These are phyloP conservation scores for Penicillium diatomitis DNA, from an alignment of 495 filamentous ascomycete species.

Conservation along the genomic window DNA sequence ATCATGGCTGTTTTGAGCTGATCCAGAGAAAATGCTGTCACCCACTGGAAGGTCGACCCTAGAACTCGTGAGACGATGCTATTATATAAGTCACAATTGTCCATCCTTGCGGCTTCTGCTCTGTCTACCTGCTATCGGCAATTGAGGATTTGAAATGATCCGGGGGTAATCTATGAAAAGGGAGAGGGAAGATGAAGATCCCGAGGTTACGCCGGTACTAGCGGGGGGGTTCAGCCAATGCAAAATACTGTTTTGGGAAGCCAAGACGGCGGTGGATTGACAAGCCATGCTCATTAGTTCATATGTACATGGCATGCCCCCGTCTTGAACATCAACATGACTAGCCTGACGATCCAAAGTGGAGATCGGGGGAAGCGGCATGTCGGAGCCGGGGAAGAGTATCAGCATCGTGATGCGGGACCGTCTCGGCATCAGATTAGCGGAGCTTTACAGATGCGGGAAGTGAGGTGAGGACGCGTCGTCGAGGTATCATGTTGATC, in stretches of 20 bases:
- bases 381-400: background rate
- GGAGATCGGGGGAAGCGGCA: slow-evolving; percentile 1
- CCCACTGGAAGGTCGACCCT: background rate
- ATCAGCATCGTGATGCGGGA: no score
- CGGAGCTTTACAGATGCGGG: slow-evolving; percentile 12
- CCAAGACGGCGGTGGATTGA: no score
- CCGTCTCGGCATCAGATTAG: no score
- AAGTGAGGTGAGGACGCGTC: no score
- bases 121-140: slow-evolving; percentile 5
- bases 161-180: background rate
- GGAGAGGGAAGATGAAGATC: background rate
- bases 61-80: background rate
- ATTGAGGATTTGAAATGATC: slow-evolving; percentile 1
- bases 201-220: slow-evolving; percentile 8
- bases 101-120: no score
- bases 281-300: no score
- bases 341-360: background rate
- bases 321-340: no score
- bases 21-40: background rate
- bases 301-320: no score
- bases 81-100: no score
- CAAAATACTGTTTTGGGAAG: no score
- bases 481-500: no score
- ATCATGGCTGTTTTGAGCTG: slow-evolving; percentile 1
- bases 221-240: no score